phyloP scores from a whole-genome alignment of 2,329 filamentous ascomycete species.

The Monilinia aucupariae region DNA sequence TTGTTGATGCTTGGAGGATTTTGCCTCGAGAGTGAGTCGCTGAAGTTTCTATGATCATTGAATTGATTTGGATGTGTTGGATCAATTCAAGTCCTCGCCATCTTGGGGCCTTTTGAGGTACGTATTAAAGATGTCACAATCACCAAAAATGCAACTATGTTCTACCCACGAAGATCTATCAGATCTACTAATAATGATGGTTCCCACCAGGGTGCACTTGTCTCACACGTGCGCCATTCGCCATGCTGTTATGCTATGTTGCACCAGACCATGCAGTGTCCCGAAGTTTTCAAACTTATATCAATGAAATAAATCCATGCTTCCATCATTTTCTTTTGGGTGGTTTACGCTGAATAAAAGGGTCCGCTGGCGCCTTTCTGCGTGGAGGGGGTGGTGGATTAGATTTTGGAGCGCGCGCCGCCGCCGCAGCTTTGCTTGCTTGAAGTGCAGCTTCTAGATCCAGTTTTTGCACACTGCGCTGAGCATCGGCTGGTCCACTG shows the following conservation, averaged over 20 bases:
- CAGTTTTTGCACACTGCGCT: not conserved
- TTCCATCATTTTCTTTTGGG: constrained; percentile 8
- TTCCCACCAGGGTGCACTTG: not conserved
- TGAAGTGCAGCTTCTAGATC: constrained; percentile 17
- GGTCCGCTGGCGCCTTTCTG: constrained; percentile 22
- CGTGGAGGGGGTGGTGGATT: constrained; percentile 18
- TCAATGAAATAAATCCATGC: not conserved
- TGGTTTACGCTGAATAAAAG: constrained; percentile 24
- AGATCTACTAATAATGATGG: not conserved
- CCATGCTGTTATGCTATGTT: not conserved
- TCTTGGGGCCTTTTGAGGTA: not conserved
- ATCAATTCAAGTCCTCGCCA: not conserved
- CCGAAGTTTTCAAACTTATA: not conserved
- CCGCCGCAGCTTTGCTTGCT: constrained; percentile 13
- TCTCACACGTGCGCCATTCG: constrained; percentile 8
- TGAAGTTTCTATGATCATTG: not conserved
- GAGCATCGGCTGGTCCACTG: not conserved
- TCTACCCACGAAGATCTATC: constrained; percentile 10
- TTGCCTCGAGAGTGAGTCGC: not conserved
- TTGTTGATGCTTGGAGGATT: not conserved
- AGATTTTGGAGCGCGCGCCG: constrained; percentile 5
- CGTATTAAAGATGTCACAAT: constrained; percentile 1
- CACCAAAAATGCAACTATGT: constrained; percentile 8
- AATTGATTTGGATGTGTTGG: not conserved
- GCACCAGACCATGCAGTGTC: not conserved